Evolutionary conservation across 768 basidiomycete genomes (phyloP).

Genomic region (Psilocybe cubensis): DNA sequence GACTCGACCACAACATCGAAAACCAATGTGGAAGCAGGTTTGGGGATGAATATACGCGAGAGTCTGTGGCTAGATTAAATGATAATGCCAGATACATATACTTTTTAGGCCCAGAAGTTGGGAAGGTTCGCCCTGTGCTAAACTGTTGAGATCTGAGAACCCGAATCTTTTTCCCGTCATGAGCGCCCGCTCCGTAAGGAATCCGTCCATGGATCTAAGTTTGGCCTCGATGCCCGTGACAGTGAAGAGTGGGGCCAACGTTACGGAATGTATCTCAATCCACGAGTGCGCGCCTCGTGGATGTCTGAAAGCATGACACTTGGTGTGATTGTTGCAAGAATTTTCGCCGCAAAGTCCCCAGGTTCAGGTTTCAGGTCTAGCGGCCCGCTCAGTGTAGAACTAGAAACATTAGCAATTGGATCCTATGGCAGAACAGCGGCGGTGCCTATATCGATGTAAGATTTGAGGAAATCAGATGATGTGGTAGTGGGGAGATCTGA

Average conservation of each 20-base stretch:
- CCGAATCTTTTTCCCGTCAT: neutral
- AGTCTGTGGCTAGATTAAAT: constrained; percentile 5
- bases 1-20: constrained; percentile 14
- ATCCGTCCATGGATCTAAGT: neutral
- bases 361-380: no score
- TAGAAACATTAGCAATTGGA: no score
- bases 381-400: no score
- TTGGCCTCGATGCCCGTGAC: neutral
- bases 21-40: constrained; percentile 6
- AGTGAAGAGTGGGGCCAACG: neutral
- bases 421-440: no score
- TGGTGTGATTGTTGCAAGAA: neutral
- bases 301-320: neutral
- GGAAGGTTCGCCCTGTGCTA: neutral
- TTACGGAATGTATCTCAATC: neutral
- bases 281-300: neutral
- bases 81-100: constrained; percentile 13
- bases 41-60: constrained; percentile 6
- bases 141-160: neutral
- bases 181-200: neutral
- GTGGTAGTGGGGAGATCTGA: no score
- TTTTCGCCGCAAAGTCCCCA: neutral
- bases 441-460: no score
- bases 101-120: neutral
- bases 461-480: no score